Percentiles rank a stretch among this genome's conserved stretches.
phyloP scores from a whole-genome alignment of 441 rosid species.

The Gossypium gossypioides region DNA sequence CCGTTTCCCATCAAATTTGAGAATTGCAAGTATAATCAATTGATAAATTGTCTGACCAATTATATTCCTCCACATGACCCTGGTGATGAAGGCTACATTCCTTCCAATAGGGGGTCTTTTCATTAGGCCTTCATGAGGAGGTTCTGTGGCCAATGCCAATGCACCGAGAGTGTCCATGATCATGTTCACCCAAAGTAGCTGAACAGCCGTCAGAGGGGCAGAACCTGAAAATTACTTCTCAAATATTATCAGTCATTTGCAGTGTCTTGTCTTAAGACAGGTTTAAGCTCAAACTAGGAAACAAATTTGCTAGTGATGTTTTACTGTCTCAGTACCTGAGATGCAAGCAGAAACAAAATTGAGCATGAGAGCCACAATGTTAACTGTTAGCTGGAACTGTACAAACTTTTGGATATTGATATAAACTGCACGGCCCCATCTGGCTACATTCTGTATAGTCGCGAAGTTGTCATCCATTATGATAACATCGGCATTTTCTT shows the following conservation, averaged over 20 bases:
- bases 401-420: constrained; percentile 48
- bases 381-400: constrained; percentile 44
- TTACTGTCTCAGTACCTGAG: constrained; percentile 29
- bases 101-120: constrained; percentile 32
- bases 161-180: constrained; percentile 53
- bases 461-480: constrained; percentile 58
- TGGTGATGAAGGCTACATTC: constrained; percentile 29
- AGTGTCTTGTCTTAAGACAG: neutral
- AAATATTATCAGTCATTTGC: neutral
- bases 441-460: constrained; percentile 39
- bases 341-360: constrained; percentile 42
- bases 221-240: constrained; percentile 24
- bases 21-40: constrained; percentile 38
- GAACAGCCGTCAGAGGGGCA: constrained; percentile 63
- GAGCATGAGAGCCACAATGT: constrained; percentile 35
- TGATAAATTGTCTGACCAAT: constrained; percentile 59
- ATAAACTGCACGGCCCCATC: constrained; percentile 45
- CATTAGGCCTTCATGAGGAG: constrained; percentile 41
- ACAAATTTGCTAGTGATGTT: neutral
- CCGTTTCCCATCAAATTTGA: constrained; percentile 39
- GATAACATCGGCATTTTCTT: constrained; percentile 45
- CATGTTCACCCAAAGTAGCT: constrained; percentile 57
- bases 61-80: constrained; percentile 43
- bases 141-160: constrained; percentile 45
- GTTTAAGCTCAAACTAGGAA: neutral